phyloP scores from a whole-genome alignment of 306 rosid genomes.

The Mimosa bimucronata region DNA sequence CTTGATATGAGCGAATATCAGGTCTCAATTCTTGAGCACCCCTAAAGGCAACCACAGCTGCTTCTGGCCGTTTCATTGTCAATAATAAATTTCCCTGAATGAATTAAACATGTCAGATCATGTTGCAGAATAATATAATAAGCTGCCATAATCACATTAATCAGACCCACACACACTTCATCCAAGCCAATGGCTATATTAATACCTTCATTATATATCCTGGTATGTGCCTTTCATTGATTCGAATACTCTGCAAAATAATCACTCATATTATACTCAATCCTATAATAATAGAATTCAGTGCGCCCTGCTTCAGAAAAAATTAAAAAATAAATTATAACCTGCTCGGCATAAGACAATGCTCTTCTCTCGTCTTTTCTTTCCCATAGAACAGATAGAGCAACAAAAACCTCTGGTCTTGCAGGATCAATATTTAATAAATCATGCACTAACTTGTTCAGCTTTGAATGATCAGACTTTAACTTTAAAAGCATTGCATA shows the following conservation, averaged over 20 bases:
- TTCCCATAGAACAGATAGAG: slow-evolving; percentile 93
- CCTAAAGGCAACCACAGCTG: slow-evolving; percentile 90
- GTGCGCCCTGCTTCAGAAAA: slow-evolving; percentile 37
- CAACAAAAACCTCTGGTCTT: slow-evolving; percentile 96
- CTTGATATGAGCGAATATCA: slow-evolving; percentile 99
- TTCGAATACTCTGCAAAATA: slow-evolving; percentile 76
- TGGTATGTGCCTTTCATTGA: slow-evolving; percentile 90
- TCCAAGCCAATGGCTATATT: slow-evolving; percentile 28
- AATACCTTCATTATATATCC: slow-evolving; percentile 94
- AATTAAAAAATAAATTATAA: slow-evolving; percentile 31
- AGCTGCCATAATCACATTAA: slow-evolving; percentile 26
- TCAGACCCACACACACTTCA: slow-evolving; percentile 19
- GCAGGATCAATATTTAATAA: slow-evolving; percentile 85
- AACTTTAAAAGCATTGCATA: slow-evolving; percentile 95
- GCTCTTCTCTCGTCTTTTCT: slow-evolving; percentile 92
- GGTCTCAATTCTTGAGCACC: slow-evolving; percentile 97
- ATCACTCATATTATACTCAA: slow-evolving; percentile 41
- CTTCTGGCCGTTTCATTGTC: slow-evolving; percentile 81
- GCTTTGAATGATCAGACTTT: slow-evolving; percentile 87
- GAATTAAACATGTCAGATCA: slow-evolving; percentile 19
- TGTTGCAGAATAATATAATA: slow-evolving; percentile 3
- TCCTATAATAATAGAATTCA: slow-evolving; percentile 32
- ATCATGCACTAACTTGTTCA: slow-evolving; percentile 89
- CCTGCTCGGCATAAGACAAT: slow-evolving; percentile 95
- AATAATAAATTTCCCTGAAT: slow-evolving; percentile 82